Evolutionary conservation across 2,329 filamentous ascomycete species (phyloP).

Genomic region (Aspergillus pseudoviridinutans): DNA sequence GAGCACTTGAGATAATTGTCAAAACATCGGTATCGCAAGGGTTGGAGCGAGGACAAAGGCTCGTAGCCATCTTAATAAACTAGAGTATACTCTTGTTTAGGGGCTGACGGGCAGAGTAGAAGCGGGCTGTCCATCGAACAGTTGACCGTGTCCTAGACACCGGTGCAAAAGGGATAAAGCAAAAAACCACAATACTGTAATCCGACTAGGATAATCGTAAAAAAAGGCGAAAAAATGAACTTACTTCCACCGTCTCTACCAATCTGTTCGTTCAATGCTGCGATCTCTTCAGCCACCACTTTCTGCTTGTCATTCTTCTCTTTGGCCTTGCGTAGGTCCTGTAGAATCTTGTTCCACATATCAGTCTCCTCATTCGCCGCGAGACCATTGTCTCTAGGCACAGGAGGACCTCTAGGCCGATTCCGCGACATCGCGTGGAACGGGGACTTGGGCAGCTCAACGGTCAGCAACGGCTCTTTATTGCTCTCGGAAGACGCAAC

Average conservation of each 20-base stretch:
- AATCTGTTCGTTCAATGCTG: constrained; percentile 42
- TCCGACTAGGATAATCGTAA: neutral
- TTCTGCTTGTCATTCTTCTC: constrained; percentile 43
- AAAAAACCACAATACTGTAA: neutral
- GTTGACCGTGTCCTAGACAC: too few species aligned
- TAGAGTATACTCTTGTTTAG: too few species aligned
- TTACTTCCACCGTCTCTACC: constrained; percentile 40
- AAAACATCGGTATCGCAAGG: too few species aligned
- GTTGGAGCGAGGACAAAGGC: too few species aligned
- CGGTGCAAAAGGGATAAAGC: too few species aligned
- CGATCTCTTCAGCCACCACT: constrained; percentile 37
- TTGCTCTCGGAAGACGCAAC: constrained; percentile 5
- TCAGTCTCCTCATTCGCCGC: constrained; percentile 43
- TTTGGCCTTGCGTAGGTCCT: constrained; percentile 41
- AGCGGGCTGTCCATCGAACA: neutral
- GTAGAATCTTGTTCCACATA: constrained; percentile 43
- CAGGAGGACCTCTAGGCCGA: constrained; percentile 35
- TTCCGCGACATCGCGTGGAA: constrained; percentile 37
- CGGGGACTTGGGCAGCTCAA: constrained; percentile 1
- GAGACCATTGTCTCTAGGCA: constrained; percentile 40
- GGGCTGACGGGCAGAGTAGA: too few species aligned
- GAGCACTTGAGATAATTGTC: neutral
- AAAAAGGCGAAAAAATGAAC: constrained; percentile 15
- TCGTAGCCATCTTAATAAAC: too few species aligned
- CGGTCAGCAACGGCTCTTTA: constrained; percentile 3